A percentile compares a stretch with the other conserved stretches of the same genome.
Evolutionary conservation across 1,139 yeast genomes (phyloP).

Genomic region (Saccharomyces hybrid): DNA sequence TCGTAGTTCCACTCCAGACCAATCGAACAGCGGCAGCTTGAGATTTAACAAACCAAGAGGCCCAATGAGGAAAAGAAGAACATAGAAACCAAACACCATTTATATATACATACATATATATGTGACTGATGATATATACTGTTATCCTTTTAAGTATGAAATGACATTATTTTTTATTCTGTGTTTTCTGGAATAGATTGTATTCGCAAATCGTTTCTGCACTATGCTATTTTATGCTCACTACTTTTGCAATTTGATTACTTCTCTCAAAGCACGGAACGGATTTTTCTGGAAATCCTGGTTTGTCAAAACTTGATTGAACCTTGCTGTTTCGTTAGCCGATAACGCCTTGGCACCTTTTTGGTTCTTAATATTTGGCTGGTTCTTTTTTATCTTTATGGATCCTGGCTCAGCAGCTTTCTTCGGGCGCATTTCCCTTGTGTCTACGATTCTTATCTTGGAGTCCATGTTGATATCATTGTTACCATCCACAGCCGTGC

Average conservation of each 20-base stretch:
- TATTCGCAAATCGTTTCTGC: conserved; percentile 9
- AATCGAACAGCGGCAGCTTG: conserved; percentile 16
- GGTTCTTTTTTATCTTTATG: conserved; percentile 36
- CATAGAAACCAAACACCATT: neutral
- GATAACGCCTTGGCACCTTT: conserved; percentile 51
- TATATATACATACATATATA: neutral
- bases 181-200: neutral
- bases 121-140: neutral
- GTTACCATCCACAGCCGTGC: conserved; percentile 14
- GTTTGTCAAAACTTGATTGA: conserved; percentile 47
- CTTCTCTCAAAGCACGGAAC: conserved; percentile 48
- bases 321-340: conserved; percentile 47
- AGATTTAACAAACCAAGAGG: conserved; percentile 50
- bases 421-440: conserved; percentile 14
- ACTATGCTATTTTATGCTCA: conserved; percentile 1
- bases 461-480: conserved; percentile 7
- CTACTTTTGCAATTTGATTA: conserved; percentile 31
- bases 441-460: conserved; percentile 17
- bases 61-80: conserved; percentile 34
- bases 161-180: neutral
- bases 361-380: conserved; percentile 53
- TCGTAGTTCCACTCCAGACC: conserved; percentile 12
- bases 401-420: conserved; percentile 22
- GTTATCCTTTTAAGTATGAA: neutral
- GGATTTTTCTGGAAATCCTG: conserved; percentile 48